phyloP scores from a whole-genome alignment of 1,284 basidiomycete species.

The Porogramme epimiltina region DNA sequence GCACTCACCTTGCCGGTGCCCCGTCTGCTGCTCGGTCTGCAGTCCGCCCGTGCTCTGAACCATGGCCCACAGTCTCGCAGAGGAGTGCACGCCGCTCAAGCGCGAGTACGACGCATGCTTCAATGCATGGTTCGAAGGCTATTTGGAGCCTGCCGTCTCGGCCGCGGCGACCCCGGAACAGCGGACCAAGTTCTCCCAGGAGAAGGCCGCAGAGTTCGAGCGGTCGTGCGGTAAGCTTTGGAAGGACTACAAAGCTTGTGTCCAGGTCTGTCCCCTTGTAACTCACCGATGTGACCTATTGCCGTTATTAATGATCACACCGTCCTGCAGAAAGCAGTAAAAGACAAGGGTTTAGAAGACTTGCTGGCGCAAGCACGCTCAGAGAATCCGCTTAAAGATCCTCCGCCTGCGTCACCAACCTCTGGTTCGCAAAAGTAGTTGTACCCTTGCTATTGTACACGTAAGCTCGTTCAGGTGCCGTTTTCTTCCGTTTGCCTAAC shows the following conservation, averaged over 20 bases:
- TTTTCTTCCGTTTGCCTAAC: too few species aligned
- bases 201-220: slow-evolving; percentile 82
- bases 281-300: not conserved
- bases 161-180: slow-evolving; percentile 39
- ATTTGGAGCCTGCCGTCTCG: slow-evolving; percentile 77
- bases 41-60: not conserved
- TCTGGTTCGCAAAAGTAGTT: not conserved
- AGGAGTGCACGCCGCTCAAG: slow-evolving; percentile 89
- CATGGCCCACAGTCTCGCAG: slow-evolving; percentile 76
- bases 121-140: slow-evolving; percentile 95
- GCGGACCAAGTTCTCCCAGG: slow-evolving; percentile 47
- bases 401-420: slow-evolving; percentile 27
- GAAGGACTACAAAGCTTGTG: slow-evolving; percentile 77
- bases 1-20: not conserved
- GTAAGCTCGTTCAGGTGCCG: too few species aligned
- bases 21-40: not conserved
- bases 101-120: slow-evolving; percentile 92
- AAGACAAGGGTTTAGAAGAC: slow-evolving; percentile 74
- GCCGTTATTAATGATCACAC: not conserved
- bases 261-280: slow-evolving; percentile 54
- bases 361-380: slow-evolving; percentile 80
- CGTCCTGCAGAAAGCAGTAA: slow-evolving; percentile 73
- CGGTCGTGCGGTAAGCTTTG: slow-evolving; percentile 81
- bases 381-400: slow-evolving; percentile 76
- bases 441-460: too few species aligned